Percentiles rank a stretch among this genome's conserved stretches.
Evolutionary conservation across 75 land plant species (phyloP).

Genomic region (Pseudotsuga menziesii): DNA sequence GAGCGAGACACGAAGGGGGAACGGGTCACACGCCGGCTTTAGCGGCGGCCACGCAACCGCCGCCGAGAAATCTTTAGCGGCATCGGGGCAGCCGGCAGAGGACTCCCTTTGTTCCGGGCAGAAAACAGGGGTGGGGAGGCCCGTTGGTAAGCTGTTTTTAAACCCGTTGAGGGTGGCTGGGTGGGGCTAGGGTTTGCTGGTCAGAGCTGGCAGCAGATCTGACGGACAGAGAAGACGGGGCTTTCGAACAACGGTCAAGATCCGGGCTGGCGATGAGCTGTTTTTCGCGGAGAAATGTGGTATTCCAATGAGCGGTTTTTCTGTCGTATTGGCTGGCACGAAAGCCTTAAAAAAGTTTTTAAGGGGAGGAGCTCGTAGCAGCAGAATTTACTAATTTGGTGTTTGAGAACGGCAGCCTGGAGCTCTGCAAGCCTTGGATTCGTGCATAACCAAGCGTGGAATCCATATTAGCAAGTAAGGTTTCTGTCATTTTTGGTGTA

Average conservation of each 20-base stretch:
- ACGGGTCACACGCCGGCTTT: no score
- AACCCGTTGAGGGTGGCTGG: no score
- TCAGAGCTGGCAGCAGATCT: background rate
- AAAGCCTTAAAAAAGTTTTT: background rate
- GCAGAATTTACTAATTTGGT: background rate
- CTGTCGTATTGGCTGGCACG: conserved; percentile 3
- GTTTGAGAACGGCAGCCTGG: background rate
- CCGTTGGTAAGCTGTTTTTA: no score
- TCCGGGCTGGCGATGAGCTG: conserved; percentile 11
- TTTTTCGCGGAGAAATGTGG: background rate
- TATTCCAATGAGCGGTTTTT: conserved; percentile 7
- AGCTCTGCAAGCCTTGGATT: background rate
- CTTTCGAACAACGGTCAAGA: conserved; percentile 7
- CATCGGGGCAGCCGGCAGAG: no score
- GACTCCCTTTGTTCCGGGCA: no score
- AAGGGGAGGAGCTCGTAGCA: background rate
- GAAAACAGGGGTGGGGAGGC: no score
- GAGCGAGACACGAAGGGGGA: no score
- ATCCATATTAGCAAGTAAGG: background rate
- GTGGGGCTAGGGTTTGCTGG: no score
- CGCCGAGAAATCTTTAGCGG: no score
- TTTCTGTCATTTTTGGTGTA: background rate
- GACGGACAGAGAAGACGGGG: background rate
- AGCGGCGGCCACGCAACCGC: no score
- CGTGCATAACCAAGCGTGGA: background rate